phyloP scores from a whole-genome alignment of 2,329 filamentous ascomycete species.

The Fusarium coicis region DNA sequence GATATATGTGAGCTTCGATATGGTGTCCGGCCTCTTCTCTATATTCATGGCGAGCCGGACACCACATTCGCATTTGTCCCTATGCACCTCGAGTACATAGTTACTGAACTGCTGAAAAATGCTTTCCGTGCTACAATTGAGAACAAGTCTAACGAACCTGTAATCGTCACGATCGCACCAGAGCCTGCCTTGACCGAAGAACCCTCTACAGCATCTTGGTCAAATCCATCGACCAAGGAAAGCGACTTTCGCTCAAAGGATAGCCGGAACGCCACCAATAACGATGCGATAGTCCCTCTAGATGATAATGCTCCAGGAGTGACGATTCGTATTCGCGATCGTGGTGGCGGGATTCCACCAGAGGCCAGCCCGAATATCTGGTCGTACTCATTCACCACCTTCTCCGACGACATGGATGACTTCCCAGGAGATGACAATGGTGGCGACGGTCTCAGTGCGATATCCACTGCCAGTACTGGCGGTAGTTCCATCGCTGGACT shows the following conservation, averaged over 20 bases:
- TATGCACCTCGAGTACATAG: slow-evolving; percentile 96
- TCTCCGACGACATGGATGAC: slow-evolving; percentile 69
- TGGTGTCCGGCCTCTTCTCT: slow-evolving; percentile 82
- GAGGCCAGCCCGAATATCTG: slow-evolving; percentile 88
- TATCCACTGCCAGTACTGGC: slow-evolving; percentile 77
- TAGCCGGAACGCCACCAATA: slow-evolving; percentile 54
- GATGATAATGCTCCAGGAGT: slow-evolving; percentile 81
- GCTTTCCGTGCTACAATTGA: slow-evolving; percentile 95
- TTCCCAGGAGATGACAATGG: slow-evolving; percentile 54
- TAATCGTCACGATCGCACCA: slow-evolving; percentile 92
- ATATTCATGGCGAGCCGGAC: slow-evolving; percentile 85
- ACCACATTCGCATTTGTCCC: slow-evolving; percentile 95
- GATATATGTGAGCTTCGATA: slow-evolving; percentile 98
- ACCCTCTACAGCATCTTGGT: slow-evolving; percentile 31
- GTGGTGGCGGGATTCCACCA: slow-evolving; percentile 91
- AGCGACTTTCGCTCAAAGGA: slow-evolving; percentile 23
- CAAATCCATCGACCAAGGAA: slow-evolving; percentile 42
- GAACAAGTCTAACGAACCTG: slow-evolving; percentile 79
- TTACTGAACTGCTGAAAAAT: slow-evolving; percentile 96
- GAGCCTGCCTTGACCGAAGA: slow-evolving; percentile 59
- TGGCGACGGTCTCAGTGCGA: slow-evolving; percentile 73
- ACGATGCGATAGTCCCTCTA: slow-evolving; percentile 64
- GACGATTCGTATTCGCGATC: slow-evolving; percentile 93
- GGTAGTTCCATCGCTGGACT: slow-evolving; percentile 89
- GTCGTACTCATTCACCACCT: slow-evolving; percentile 98